Evolutionary conservation across 1,139 yeast species (phyloP), one percentile per base, ranked within the genome.

Genomic region (Yamadazyma aaseri): DNA sequence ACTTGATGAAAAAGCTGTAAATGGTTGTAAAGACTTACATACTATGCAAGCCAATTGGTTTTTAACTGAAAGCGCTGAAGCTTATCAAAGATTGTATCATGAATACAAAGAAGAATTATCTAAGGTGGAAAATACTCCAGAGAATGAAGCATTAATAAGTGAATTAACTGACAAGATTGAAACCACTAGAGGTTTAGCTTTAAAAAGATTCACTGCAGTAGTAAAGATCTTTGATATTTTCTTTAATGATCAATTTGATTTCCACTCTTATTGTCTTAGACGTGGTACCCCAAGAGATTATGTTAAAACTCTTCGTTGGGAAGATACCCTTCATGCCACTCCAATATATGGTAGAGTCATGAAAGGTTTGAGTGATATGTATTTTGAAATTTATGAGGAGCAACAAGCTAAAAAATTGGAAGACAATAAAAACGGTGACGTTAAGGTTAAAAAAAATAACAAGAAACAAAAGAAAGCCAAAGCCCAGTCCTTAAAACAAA

Each of bases 1-100:
- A 53, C 76, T 85, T 48, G 97, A 92, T 35, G 78, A 72, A 14
- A 77, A 74, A 15, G 72, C 81, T 4, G 74, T 77, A 5, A 85
- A 86, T 47, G 97, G 97, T 5, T 77, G 94, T 32, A 82, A 80
- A 47, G 97, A 92, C 55, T 68, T 92, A 48, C 95, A 86, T 53
- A 71, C 76, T 27, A 86, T 94, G 83, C 97, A 92, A 63, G 92
- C 85, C n/a, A 74, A 81, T 40, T 89, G 97, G 95, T 86, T 87
- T 40, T 63, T 94, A 44, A 63, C 76, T 25, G 97, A 87, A 55
- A 81, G 85, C 55, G 97, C 94, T 2, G 95, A 86, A 52, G 82
- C 94, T 5, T 86, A 86, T 51, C 31, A 52, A 17, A 53, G 76
- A 39, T 43, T 65, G 30, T 66, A 62, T 45, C 51, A 55, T 26